Conservation (phyloP, 768 basidiomycete species). For the Jaapia argillacea region DNA sequence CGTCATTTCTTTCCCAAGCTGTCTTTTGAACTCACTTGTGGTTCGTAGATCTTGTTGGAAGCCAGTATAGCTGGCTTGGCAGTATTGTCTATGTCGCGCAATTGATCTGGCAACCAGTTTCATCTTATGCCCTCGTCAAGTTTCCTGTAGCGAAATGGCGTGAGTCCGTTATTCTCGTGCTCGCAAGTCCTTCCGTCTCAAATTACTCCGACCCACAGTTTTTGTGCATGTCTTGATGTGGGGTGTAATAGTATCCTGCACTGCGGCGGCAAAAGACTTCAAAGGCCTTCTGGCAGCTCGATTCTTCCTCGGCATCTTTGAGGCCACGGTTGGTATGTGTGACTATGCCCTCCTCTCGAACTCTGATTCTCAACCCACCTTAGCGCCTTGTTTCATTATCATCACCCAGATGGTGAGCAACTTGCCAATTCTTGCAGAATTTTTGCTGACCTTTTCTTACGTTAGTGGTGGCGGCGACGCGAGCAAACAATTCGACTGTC, state of each 20-base stretch:
- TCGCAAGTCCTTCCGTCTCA: neutral
- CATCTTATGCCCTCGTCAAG: slow-evolving; percentile 29
- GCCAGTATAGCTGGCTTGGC: slow-evolving; percentile 34
- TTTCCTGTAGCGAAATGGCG: slow-evolving; percentile 30
- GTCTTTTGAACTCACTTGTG: neutral
- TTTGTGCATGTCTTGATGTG: slow-evolving; percentile 31
- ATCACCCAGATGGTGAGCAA: slow-evolving; percentile 40
- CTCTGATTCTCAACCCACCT: neutral
- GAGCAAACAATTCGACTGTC: slow-evolving; percentile 33
- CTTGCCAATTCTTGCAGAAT: no score
- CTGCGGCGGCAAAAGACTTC: slow-evolving; percentile 29
- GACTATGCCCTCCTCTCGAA: neutral
- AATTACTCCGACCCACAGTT: slow-evolving; percentile 11
- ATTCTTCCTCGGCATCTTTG: slow-evolving; percentile 36
- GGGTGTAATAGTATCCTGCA: slow-evolving; percentile 28
- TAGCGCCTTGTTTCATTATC: slow-evolving; percentile 37
- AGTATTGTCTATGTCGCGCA: slow-evolving; percentile 37
- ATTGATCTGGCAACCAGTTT: slow-evolving; percentile 32
- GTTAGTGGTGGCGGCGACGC: slow-evolving; percentile 42
- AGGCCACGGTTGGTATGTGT: slow-evolving; percentile 31
- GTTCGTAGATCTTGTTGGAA: slow-evolving; percentile 23
- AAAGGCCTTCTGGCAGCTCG: slow-evolving; percentile 28
- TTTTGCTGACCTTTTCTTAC: no score
- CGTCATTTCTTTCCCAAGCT: slow-evolving; percentile 1
- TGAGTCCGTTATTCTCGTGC: slow-evolving; percentile 12